Evolutionary conservation across 2,329 filamentous ascomycete genomes (phyloP), one percentile per base, ranked within the genome.

Genomic region (Claviceps spartinae): DNA sequence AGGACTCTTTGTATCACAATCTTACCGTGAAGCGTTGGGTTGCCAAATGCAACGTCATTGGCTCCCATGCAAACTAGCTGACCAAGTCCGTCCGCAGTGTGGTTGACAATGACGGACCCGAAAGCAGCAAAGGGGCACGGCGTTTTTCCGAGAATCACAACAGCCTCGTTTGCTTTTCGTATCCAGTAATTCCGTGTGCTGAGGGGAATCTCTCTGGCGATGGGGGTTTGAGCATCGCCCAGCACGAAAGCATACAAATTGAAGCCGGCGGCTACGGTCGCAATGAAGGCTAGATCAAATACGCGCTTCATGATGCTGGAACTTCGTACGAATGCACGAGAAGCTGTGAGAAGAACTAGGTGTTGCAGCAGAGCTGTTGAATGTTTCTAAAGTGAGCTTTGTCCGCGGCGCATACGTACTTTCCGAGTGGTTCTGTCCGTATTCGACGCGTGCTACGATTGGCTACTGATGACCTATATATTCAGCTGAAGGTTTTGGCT

Each of bases 81-180:
- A 2, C 74, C 74, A 0, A 69, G 59, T 0, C 65, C 67, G 22
- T 56, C 56, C 5, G 56, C 60, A 0, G 75, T 78, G 57, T 80
- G 77, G 57, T 79, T 80, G 14, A 80, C 77, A 52, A 80, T 70
- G 22, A 71, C 75, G 14, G 71, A 68, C 3, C 74, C 75, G 59
- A 79, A 80, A 5, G 77, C 72, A 6, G 67, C 70, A 55, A 74
- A 77, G 0, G 75, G 74, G 58, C 77, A 81, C 2, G 76, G 73
- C 5, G 40, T 55, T 5, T 22, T 42, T 5, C 47, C 40, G 16
- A 55, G 49, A 1, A 69, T 63, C n/a, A 61, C 57, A 4, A 78
- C 65, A 1, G 71, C 72, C 24, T 66, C 58, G 53, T 72, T 75
- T 18, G 75, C 74, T 37, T 65, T 61, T 18, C 73, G 68, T 72